Evolutionary conservation across 2,329 filamentous ascomycete species (phyloP).

Genomic region (Podosphaera aphanis): DNA sequence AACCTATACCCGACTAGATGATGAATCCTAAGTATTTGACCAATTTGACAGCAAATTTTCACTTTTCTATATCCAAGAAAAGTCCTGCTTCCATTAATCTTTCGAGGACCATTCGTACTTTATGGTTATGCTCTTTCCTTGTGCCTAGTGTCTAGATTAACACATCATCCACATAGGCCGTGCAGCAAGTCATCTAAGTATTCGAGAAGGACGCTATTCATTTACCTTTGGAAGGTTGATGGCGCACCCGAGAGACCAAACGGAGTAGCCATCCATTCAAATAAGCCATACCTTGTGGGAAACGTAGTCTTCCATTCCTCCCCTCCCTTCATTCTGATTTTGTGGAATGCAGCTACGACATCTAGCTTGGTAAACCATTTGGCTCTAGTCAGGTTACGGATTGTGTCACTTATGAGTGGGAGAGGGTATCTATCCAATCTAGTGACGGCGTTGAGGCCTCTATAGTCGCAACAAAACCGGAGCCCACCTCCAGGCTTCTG

Average conservation of each 20-base stretch:
- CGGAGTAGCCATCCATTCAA: neutral
- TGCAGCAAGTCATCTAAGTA: neutral
- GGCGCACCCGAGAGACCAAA: neutral
- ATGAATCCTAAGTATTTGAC: conserved; percentile 1
- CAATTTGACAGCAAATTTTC: neutral
- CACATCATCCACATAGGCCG: too few relatives aligned
- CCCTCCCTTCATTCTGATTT: neutral
- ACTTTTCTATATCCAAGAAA: conserved; percentile 1
- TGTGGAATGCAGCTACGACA: neutral
- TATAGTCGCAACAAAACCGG: too few relatives aligned
- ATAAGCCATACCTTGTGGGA: neutral
- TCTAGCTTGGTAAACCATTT: neutral
- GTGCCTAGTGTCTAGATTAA: neutral
- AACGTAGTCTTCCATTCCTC: neutral
- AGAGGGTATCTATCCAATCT: neutral
- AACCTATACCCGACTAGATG: neutral
- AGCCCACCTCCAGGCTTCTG: neutral
- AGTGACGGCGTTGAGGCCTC: neutral
- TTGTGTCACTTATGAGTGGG: neutral
- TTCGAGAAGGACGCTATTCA: neutral
- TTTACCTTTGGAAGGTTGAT: neutral
- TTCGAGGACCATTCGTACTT: conserved; percentile 1
- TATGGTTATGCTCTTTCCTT: neutral
- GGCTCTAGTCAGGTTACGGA: neutral
- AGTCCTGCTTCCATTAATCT: neutral